phyloP scores from a whole-genome alignment of 352 stramenopile genomes.

The Phytophthora citrophthora region DNA sequence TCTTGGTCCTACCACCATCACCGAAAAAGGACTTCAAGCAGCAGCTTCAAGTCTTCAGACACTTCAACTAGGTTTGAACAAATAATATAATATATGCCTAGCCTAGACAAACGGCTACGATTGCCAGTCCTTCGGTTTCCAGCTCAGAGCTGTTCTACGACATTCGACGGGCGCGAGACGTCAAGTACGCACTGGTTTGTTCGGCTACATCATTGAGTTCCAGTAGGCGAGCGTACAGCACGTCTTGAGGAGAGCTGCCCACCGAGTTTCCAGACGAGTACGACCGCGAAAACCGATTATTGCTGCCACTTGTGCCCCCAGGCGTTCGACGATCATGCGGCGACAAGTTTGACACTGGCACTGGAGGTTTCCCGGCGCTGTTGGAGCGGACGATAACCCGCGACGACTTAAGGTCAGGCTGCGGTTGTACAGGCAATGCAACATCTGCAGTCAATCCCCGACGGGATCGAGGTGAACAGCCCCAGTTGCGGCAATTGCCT shows the following conservation, averaged over 20 bases:
- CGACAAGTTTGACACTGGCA: slow-evolving; percentile 15
- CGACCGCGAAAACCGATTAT: slow-evolving; percentile 23
- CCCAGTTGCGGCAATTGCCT: slow-evolving; percentile 29
- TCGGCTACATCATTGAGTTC: slow-evolving; percentile 59
- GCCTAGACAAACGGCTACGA: too few relatives aligned
- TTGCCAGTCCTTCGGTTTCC: too few relatives aligned
- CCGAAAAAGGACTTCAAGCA: background rate
- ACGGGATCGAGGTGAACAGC: slow-evolving; percentile 6
- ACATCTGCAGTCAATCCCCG: slow-evolving; percentile 8
- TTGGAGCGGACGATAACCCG: slow-evolving; percentile 5
- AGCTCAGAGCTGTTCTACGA: slow-evolving; percentile 20
- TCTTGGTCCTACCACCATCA: background rate
- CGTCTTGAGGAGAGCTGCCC: slow-evolving; percentile 15
- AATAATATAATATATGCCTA: slow-evolving; percentile 10
- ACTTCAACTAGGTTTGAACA: background rate
- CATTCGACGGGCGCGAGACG: slow-evolving; percentile 25
- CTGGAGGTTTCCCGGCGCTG: slow-evolving; percentile 23
- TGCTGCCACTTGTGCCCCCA: background rate
- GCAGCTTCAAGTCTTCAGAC: background rate
- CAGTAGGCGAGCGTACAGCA: slow-evolving; percentile 42
- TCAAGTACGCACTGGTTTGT: slow-evolving; percentile 42
- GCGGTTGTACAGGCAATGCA: slow-evolving; percentile 6
- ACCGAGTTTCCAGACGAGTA: slow-evolving; percentile 12
- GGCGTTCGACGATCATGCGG: slow-evolving; percentile 11
- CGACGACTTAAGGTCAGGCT: too few relatives aligned